phyloP scores from a whole-genome alignment of 2,329 filamentous ascomycete genomes.

The Gyromitra esculenta region DNA sequence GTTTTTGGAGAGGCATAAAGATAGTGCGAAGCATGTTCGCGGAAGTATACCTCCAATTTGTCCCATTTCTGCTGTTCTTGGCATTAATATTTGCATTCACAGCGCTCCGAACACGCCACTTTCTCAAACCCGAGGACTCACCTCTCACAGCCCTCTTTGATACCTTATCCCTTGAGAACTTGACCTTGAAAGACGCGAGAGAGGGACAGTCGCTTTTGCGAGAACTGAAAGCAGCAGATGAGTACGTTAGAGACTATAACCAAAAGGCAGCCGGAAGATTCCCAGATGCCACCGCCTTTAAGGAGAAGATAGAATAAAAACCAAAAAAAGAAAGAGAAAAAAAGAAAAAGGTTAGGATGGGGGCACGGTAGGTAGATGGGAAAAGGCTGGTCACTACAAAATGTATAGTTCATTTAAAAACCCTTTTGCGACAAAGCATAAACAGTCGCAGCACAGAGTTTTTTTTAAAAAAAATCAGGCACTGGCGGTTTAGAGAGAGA shows the following conservation, averaged over 20 bases:
- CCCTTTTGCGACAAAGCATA: neutral
- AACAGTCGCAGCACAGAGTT: neutral
- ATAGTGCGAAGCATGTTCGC: conserved; percentile 71
- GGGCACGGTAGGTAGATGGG: neutral
- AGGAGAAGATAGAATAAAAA: conserved; percentile 26
- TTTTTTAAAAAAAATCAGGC: neutral
- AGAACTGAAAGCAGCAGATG: conserved; percentile 66
- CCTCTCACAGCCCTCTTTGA: conserved; percentile 71
- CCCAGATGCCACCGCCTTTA: conserved; percentile 59
- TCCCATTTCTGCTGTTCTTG: conserved; percentile 1
- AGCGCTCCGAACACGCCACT: conserved; percentile 69
- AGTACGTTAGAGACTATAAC: conserved; percentile 66
- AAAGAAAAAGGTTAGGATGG: neutral
- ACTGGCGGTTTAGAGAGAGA: neutral
- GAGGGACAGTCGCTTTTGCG: conserved; percentile 66
- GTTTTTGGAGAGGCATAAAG: conserved; percentile 71
- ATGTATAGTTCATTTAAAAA: conserved; percentile 18
- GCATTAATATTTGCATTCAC: conserved; percentile 58
- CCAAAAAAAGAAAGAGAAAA: neutral
- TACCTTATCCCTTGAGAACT: conserved; percentile 66
- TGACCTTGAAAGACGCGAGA: conserved; percentile 68
- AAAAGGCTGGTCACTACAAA: neutral
- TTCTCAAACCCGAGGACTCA: conserved; percentile 69
- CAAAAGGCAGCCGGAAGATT: conserved; percentile 65
- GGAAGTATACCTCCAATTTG: conserved; percentile 56